Percentiles rank a stretch among this genome's conserved stretches.
Evolutionary conservation across 2,329 filamentous ascomycete species (phyloP).

Genomic region (Penicillium sclerotigenum): DNA sequence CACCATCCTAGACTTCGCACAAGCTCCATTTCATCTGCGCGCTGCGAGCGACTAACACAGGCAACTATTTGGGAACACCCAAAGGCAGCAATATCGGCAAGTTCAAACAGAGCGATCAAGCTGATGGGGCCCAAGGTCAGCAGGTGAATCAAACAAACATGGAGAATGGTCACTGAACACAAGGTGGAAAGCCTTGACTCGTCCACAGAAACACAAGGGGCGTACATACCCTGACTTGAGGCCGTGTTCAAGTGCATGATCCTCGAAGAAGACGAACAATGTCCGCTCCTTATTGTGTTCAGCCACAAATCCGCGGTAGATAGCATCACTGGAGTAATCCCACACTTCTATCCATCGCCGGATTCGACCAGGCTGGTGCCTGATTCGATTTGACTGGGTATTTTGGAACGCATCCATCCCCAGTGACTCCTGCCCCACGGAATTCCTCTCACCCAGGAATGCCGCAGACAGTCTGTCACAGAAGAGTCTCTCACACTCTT

Average conservation of each 20-base stretch:
- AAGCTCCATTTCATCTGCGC: slow-evolving; percentile 60
- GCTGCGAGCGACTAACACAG: slow-evolving; percentile 71
- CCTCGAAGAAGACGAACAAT: slow-evolving; percentile 85
- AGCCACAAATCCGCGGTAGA: slow-evolving; percentile 81
- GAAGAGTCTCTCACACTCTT: slow-evolving; percentile 99
- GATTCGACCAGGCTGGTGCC: slow-evolving; percentile 24
- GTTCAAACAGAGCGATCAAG: slow-evolving; percentile 85
- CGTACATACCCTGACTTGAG: slow-evolving; percentile 78
- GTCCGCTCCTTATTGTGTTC: slow-evolving; percentile 67
- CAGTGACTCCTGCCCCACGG: slow-evolving; percentile 74
- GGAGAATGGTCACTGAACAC: background rate
- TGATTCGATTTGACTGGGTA: slow-evolving; percentile 31
- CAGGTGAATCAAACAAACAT: background rate
- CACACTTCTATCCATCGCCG: slow-evolving; percentile 40
- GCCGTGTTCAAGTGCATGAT: slow-evolving; percentile 67
- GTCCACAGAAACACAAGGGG: background rate
- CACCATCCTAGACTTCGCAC: slow-evolving; percentile 88
- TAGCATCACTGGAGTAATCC: slow-evolving; percentile 80
- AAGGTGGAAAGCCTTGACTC: background rate
- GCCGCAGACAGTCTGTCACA: slow-evolving; percentile 90
- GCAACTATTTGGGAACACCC: slow-evolving; percentile 74
- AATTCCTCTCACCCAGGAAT: slow-evolving; percentile 93
- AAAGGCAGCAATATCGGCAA: slow-evolving; percentile 69
- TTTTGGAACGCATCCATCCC: slow-evolving; percentile 68
- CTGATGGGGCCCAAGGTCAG: slow-evolving; percentile 43